Conservation (phyloP, 305 asterid species). For the Euphrasia arctica region DNA sequence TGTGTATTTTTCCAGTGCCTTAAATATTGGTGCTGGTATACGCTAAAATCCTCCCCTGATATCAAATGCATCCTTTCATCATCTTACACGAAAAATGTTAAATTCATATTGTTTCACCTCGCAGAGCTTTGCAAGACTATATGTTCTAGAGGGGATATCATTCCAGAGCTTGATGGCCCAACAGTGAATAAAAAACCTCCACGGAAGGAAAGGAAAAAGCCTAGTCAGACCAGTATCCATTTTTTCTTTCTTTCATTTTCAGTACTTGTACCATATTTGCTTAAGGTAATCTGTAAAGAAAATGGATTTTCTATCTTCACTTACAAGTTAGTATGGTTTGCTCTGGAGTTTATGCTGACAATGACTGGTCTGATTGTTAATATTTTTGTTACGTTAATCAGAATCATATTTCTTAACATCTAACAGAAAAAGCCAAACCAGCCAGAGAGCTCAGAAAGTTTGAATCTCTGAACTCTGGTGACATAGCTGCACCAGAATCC, state of each 20-base stretch:
- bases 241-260: conserved; percentile 38
- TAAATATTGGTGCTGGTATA: conserved; percentile 16
- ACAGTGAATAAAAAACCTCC: conserved; percentile 59
- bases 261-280: conserved; percentile 1
- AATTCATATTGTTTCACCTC: conserved; percentile 25
- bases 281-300: conserved; percentile 13
- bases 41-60: not conserved
- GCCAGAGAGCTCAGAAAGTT: conserved; percentile 40
- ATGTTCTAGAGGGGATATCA: conserved; percentile 33
- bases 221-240: conserved; percentile 75
- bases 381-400: conserved; percentile 19
- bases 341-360: conserved; percentile 10
- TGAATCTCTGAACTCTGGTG: conserved; percentile 34
- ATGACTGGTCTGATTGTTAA: conserved; percentile 3
- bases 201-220: conserved; percentile 72
- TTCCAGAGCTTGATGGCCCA: conserved; percentile 45
- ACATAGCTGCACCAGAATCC: conserved; percentile 44
- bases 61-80: conserved; percentile 21
- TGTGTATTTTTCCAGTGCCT: not conserved
- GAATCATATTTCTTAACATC: conserved; percentile 48
- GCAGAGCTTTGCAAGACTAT: conserved; percentile 72
- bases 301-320: conserved; percentile 2
- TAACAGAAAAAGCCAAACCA: conserved; percentile 50
- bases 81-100: conserved; percentile 4
- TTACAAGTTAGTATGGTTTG: conserved; percentile 3